These are phyloP conservation scores for barley (Hordeum vulgare) DNA, from an alignment of 176 grass and related monocot genomes.

Conservation along the genomic window DNA sequence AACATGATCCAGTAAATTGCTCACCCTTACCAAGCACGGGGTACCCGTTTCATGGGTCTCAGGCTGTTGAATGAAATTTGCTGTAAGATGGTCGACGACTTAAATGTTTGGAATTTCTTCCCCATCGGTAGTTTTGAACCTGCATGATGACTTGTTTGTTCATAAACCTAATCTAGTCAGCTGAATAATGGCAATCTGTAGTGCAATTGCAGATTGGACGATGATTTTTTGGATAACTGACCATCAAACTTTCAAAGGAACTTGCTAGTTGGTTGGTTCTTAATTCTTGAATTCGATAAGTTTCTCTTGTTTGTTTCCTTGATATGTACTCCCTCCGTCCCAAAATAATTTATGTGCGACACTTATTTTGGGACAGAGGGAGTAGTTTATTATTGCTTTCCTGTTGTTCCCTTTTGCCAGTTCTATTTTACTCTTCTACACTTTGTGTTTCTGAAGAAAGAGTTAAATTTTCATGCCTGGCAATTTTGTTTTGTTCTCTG, in stretches of 20 bases:
- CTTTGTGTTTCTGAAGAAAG: not conserved
- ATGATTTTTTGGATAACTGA: not conserved
- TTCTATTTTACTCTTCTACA: not conserved
- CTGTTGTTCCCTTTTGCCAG: not conserved
- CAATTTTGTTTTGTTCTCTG: not conserved
- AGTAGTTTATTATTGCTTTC: too few relatives aligned
- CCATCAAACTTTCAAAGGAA: not conserved
- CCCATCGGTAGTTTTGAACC: not conserved
- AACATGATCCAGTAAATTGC: not conserved
- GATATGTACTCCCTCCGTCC: too few relatives aligned
- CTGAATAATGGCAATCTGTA: not conserved
- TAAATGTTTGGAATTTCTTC: not conserved
- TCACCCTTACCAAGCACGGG: not conserved
- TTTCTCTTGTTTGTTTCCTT: not conserved
- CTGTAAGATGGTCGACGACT: not conserved
- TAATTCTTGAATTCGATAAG: not conserved
- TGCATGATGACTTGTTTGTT: not conserved
- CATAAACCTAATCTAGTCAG: not conserved
- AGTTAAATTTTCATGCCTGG: not conserved
- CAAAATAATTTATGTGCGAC: too few relatives aligned
- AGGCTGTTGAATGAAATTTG: not conserved
- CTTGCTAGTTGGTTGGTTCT: not conserved
- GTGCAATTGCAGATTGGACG: not conserved
- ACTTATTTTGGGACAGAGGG: too few relatives aligned
- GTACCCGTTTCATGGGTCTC: not conserved